Conservation (phyloP, 495 filamentous ascomycete genomes). For the Penicillium ochrochloron region DNA sequence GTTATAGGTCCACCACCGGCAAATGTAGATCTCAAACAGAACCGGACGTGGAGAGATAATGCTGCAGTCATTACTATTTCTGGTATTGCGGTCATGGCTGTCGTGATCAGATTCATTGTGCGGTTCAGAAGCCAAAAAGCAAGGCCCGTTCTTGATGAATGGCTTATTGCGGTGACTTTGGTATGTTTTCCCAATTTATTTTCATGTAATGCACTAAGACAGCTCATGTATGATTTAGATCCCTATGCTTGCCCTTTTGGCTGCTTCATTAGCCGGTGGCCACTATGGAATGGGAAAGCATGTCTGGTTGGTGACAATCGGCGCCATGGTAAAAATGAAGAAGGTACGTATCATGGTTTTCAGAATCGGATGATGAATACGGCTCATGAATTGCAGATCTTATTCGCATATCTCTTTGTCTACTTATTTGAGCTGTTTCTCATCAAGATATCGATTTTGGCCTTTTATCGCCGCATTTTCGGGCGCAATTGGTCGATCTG, state of each 20-base stretch:
- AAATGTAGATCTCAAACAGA: conserved; percentile 18
- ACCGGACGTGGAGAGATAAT: conserved; percentile 15
- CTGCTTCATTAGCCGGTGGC: conserved; percentile 11
- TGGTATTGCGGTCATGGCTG: conserved; percentile 7
- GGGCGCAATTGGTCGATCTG: conserved; percentile 22
- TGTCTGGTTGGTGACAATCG: conserved; percentile 20
- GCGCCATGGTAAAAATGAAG: conserved; percentile 15
- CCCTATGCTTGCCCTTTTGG: not conserved
- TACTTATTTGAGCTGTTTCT: conserved; percentile 27
- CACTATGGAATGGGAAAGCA: conserved; percentile 28
- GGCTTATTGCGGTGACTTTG: conserved; percentile 14
- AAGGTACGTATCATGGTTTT: conserved; percentile 12
- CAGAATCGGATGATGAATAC: not conserved
- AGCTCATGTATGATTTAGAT: conserved; percentile 8
- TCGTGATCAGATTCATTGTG: conserved; percentile 18
- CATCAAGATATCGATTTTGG: conserved; percentile 28
- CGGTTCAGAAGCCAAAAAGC: conserved; percentile 13
- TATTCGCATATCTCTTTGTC: conserved; percentile 25
- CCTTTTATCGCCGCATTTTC: conserved; percentile 37
- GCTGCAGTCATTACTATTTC: conserved; percentile 17
- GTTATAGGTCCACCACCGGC: conserved; percentile 21
- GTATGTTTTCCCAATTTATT: not conserved
- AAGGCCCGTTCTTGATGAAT: conserved; percentile 20
- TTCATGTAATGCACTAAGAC: not conserved
- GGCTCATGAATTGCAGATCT: conserved; percentile 12